Conservation (phyloP, 352 stramenopile genomes). For the Globisporangium echinulatum region DNA sequence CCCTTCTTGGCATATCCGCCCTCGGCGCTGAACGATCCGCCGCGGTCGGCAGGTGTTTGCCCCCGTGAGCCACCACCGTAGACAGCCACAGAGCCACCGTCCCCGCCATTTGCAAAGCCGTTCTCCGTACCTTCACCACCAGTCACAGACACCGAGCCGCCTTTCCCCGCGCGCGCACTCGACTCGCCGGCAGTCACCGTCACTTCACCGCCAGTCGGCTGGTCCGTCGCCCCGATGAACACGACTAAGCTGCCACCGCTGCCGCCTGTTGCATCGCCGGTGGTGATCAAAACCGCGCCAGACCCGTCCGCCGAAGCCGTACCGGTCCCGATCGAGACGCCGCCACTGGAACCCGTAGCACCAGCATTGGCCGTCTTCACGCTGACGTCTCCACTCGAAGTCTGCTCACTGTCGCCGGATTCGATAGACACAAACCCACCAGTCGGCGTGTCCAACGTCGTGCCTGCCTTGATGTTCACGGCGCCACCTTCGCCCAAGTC, state of each 20-base stretch:
- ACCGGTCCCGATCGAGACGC: constrained; percentile 49
- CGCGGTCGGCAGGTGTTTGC: constrained; percentile 44
- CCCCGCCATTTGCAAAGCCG: constrained; percentile 71
- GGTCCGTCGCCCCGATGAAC: constrained; percentile 43
- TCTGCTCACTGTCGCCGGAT: constrained; percentile 55
- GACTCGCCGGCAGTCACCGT: constrained; percentile 62
- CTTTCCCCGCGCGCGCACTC: constrained; percentile 26
- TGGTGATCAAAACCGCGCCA: constrained; percentile 45
- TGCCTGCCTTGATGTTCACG: constrained; percentile 67
- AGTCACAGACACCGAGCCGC: constrained; percentile 47
- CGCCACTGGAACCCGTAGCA: constrained; percentile 46
- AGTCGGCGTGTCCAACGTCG: constrained; percentile 51
- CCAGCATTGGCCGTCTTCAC: constrained; percentile 56
- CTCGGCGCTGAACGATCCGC: constrained; percentile 66
- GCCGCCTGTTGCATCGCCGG: constrained; percentile 47
- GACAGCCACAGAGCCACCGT: constrained; percentile 82
- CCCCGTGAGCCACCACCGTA: constrained; percentile 80
- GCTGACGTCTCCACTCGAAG: constrained; percentile 65
- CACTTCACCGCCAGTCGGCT: constrained; percentile 55
- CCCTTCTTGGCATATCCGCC: constrained; percentile 59
- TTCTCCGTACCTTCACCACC: constrained; percentile 52
- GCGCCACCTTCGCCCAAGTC: constrained; percentile 79
- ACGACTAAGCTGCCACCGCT: constrained; percentile 52
- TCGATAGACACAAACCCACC: constrained; percentile 51
- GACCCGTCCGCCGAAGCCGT: constrained; percentile 45